A percentile compares a stretch with the other conserved stretches of the same genome.
phyloP scores from a whole-genome alignment of 2,329 filamentous ascomycete species.

The Ciborinia camelliae region DNA sequence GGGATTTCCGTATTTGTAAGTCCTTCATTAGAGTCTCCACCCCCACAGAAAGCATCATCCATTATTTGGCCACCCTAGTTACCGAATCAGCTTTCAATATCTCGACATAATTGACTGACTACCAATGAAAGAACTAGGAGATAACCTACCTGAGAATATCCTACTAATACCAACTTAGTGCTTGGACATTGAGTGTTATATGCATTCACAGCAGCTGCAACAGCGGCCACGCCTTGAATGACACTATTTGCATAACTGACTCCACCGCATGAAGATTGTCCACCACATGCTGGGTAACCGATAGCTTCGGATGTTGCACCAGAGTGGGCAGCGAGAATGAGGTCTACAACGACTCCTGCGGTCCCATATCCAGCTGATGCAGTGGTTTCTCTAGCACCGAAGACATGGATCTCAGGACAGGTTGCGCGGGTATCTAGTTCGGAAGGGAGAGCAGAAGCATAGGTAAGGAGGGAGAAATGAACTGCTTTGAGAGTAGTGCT shows the following conservation, averaged over 20 bases:
- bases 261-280: conserved; percentile 55
- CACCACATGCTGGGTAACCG: conserved; percentile 60
- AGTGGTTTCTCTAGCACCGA: conserved; percentile 51
- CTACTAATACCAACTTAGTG: conserved; percentile 57
- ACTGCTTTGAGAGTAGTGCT: background rate
- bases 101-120: background rate
- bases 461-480: background rate
- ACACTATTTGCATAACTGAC: conserved; percentile 58
- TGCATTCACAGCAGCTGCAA: conserved; percentile 56
- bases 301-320: conserved; percentile 55
- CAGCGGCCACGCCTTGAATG: conserved; percentile 54
- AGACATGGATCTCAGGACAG: conserved; percentile 48
- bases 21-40: conserved; percentile 47
- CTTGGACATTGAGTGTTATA: conserved; percentile 55
- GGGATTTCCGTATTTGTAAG: conserved; percentile 45
- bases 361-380: conserved; percentile 50
- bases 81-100: conserved; percentile 8
- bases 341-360: conserved; percentile 47
- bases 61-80: conserved; percentile 58
- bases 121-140: background rate
- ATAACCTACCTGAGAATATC: conserved; percentile 55
- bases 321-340: conserved; percentile 46
- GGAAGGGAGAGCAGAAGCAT: background rate
- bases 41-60: conserved; percentile 60
- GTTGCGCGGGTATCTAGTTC: conserved; percentile 24